These are phyloP conservation scores for Elongisporangium senticosum DNA, from an alignment of 352 stramenopile species.

Conservation along the genomic window DNA sequence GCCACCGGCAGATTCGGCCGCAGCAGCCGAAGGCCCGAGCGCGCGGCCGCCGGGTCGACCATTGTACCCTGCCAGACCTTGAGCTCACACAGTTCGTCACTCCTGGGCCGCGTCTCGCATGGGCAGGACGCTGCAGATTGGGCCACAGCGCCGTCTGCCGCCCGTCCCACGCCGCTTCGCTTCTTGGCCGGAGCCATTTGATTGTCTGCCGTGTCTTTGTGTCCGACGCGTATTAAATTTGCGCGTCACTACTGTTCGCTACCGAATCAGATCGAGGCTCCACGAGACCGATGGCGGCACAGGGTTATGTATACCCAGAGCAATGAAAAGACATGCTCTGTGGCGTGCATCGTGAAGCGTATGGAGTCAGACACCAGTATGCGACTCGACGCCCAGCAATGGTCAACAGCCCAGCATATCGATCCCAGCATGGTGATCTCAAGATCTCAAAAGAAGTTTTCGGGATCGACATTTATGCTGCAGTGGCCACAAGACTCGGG, in stretches of 20 bases:
- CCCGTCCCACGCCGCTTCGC: constrained; percentile 19
- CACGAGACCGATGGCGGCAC: too few species aligned
- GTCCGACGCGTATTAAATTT: not conserved
- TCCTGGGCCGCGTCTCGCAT: constrained; percentile 20
- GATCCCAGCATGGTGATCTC: too few species aligned
- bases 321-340: too few species aligned
- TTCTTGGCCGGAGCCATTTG: constrained; percentile 42
- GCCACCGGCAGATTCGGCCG: constrained; percentile 31
- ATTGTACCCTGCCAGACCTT: constrained; percentile 52
- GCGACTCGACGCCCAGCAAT: too few species aligned
- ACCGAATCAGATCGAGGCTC: not conserved
- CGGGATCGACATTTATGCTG: too few species aligned
- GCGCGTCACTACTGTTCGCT: not conserved
- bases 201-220: not conserved
- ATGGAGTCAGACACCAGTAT: too few species aligned
- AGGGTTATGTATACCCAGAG: too few species aligned
- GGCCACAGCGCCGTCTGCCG: constrained; percentile 3
- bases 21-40: constrained; percentile 22
- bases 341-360: too few species aligned
- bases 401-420: too few species aligned
- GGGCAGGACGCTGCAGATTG: constrained; percentile 11
- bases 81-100: constrained; percentile 38
- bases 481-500: too few species aligned
- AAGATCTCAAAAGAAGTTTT: too few species aligned
- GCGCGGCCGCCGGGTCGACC: constrained; percentile 21